phyloP scores from a whole-genome alignment of 495 filamentous ascomycete genomes.

The Lentithecium fluviatile region DNA sequence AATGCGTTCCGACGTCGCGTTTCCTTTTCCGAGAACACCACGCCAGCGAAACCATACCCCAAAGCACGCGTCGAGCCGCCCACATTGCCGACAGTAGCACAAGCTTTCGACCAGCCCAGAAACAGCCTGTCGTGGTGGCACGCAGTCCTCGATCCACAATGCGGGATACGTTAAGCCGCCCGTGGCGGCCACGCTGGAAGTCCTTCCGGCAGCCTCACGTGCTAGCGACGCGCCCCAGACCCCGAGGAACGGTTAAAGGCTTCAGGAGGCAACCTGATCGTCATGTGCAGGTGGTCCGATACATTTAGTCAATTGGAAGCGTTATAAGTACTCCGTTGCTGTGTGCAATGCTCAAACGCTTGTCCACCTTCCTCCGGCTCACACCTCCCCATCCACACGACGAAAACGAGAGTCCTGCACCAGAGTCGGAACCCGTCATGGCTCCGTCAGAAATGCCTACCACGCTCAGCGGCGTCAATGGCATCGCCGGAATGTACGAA shows the following conservation, averaged over 20 bases:
- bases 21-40: not conserved
- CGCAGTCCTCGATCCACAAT: not conserved
- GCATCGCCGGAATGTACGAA: slow-evolving; percentile 29
- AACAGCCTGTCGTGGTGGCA: not conserved
- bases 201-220: slow-evolving; percentile 1
- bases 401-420: not conserved
- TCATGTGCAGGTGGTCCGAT: slow-evolving; percentile 24
- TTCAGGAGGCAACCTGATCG: slow-evolving; percentile 10
- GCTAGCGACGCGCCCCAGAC: not conserved
- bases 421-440: slow-evolving; percentile 16
- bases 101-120: not conserved
- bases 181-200: slow-evolving; percentile 11
- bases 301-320: not conserved
- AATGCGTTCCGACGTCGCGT: slow-evolving; percentile 4
- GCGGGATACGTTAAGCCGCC: slow-evolving; percentile 28
- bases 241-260: slow-evolving; percentile 32
- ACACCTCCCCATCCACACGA: not conserved
- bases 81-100: slow-evolving; percentile 2
- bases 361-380: not conserved
- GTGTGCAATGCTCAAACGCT: slow-evolving; percentile 1
- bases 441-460: slow-evolving; percentile 37
- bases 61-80: not conserved
- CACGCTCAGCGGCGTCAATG: slow-evolving; percentile 36
- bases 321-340: slow-evolving; percentile 4
- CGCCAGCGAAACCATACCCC: slow-evolving; percentile 11